Evolutionary conservation across 2,329 filamentous ascomycete species (phyloP), one percentile per base, ranked within the genome.

Genomic region (Apiospora aurea): DNA sequence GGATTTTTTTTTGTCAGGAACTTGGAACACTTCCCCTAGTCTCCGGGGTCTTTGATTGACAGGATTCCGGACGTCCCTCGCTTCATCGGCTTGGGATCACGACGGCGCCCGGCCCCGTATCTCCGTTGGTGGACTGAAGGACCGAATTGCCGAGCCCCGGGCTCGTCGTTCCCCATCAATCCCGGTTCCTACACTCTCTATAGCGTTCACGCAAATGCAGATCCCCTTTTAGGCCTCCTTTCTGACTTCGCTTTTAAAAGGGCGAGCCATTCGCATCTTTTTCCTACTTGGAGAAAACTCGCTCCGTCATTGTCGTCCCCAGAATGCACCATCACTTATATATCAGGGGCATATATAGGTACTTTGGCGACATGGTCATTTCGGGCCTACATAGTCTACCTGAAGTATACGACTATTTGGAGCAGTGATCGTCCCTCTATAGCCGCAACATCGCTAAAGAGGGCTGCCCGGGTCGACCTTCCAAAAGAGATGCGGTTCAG

Each of bases 71-170:
- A 38, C 57, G 41, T 41, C n/a, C 34, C 57, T 64, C 34, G 53
- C 53, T 61, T 38, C 53, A 38, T 38, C 53, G 53, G 57, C 57
- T 64, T n/a, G 21, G 57, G 34, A 41, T 64, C 21, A 64, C 57
- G 57, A 49, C 67, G 67, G 67, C 67, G 44, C 18, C 67, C 67
- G 67, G 67, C 67, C 67, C 67, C 67, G 67, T 69, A 69, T 49
- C 44, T 69, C 67, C 67, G 67, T 46, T 34, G 44, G 44, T 69
- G 67, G 67, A 49, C 44, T 24, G 14, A 24, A 69, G 67, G 67
- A 69, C 67, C 67, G 67, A 69, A 69, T 47, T 69, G 44, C 67
- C 67, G 67, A 69, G 34, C 21, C 57, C 57, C 14, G 53, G 57
- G 53, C 29, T 64, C 18, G 18, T 64, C 18, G 18, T 13, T 41